Base-by-base conservation (phyloP, 768 basidiomycete genomes). In the Auricularia auricula-judae region DNA sequence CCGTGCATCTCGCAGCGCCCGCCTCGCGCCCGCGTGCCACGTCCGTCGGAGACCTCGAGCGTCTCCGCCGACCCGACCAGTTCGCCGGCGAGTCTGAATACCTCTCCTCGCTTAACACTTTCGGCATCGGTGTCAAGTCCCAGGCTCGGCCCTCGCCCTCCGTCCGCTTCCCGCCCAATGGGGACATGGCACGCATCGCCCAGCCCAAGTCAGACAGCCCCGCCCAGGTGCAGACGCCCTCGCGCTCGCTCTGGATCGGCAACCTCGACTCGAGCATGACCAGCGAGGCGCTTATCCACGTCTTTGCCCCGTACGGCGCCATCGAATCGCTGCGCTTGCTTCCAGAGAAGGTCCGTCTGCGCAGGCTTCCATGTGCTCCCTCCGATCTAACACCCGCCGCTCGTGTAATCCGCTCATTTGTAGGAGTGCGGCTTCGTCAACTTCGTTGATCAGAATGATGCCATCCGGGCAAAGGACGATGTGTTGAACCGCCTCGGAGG, bases 391-490 rank as follows among this genome's bases (percentile, higher is more conserved):
- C 34, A 33, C 10, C 34, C 21, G 54, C 54, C 54, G 23, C n/a
- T 36, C 61, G 4, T 33, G 33, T 67, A 61, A 64, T 60, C 8
- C 4, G 16, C 35, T 39, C 35, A 36, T 16, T 62, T 65, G 43
- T 66, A 98, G 95, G 94, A 97, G 74, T 99, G 97, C 72, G 97
- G 96, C 8, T 99, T 99, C 73, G 96, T 99, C 72, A 99, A 99
- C 73, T 99, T 97, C 73, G 92, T 97, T 56, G 94, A 97, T 68
- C 89, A 91, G 73, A 82, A 86, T 1, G 96, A 98, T 74, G 96
- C 96, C n/a, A 87, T 98, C 68, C 87, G 93, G 65, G 97, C 97
- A 12, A 96, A 97, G 72, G 97, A 99, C 34, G 97, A 99, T 75
- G 95, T 99, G 47, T 81, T 97, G 63, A 98, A 96, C 74, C 86